Percentiles rank a stretch among this genome's conserved stretches.
phyloP scores from a whole-genome alignment of 148 eudicot genomes.

The Rhododendron ferrugineum region DNA sequence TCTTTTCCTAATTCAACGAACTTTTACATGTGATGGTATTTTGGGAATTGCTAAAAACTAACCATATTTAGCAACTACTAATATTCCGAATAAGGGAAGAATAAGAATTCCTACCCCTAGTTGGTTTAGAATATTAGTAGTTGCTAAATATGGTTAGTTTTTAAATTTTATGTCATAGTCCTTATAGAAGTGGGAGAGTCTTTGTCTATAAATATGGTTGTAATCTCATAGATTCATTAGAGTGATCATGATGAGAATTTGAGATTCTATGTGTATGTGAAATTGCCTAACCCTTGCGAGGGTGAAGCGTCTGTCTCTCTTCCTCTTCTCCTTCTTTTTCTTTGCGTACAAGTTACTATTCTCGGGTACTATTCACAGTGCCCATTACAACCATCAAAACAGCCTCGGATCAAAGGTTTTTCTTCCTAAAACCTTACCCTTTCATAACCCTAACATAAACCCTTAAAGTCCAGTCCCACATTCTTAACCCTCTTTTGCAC shows the following conservation, averaged over 20 bases:
- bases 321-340: not conserved
- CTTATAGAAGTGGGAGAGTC: not conserved
- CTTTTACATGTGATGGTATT: too few species aligned
- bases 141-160: not conserved
- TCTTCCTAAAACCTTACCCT: not conserved
- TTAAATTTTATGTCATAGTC: not conserved
- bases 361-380: not conserved
- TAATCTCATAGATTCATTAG: not conserved
- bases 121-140: not conserved
- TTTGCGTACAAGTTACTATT: not conserved
- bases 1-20: too few species aligned
- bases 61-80: too few species aligned
- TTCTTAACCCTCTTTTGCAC: not conserved
- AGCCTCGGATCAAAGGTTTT: not conserved
- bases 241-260: not conserved
- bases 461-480: not conserved
- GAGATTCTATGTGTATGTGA: not conserved
- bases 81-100: not conserved
- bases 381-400: not conserved
- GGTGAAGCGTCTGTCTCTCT: not conserved
- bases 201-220: not conserved
- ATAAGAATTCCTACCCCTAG: not conserved
- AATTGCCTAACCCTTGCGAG: not conserved
- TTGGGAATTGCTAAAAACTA: too few species aligned
- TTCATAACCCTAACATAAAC: not conserved